A percentile compares a stretch with the other conserved stretches of the same genome.
Evolutionary conservation across 768 basidiomycete species (phyloP).

Genomic region (Grammothele lineata): DNA sequence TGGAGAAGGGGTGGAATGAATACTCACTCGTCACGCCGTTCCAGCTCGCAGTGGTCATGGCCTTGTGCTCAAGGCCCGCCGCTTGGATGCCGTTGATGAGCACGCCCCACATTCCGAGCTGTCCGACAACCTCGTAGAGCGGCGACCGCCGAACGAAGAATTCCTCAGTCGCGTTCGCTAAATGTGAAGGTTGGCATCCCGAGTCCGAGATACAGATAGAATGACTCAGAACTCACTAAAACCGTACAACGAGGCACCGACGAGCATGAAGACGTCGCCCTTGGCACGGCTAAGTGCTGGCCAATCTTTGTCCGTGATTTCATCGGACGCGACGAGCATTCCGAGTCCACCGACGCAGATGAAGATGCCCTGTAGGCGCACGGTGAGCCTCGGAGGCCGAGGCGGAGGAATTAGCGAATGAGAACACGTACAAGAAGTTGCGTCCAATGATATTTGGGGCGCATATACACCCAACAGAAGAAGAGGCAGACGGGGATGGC

Average conservation of each 20-base stretch:
- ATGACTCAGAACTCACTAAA: slow-evolving; percentile 53
- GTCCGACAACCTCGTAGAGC: slow-evolving; percentile 84
- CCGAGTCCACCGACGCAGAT: slow-evolving; percentile 75
- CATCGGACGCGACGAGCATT: slow-evolving; percentile 74
- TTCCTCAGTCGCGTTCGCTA: slow-evolving; percentile 87
- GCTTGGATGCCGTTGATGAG: slow-evolving; percentile 78
- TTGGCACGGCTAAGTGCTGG: slow-evolving; percentile 60
- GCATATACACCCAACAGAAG: slow-evolving; percentile 82
- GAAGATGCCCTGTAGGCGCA: slow-evolving; percentile 51
- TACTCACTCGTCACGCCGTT: slow-evolving; percentile 61
- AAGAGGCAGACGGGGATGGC: slow-evolving; percentile 85
- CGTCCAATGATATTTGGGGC: slow-evolving; percentile 76
- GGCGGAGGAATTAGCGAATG: neutral
- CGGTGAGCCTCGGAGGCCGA: neutral
- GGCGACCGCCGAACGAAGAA: slow-evolving; percentile 78
- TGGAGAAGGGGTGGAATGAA: neutral
- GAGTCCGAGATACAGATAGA: too few species aligned
- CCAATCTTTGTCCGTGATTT: slow-evolving; percentile 74
- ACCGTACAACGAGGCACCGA: slow-evolving; percentile 82
- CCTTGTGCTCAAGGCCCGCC: slow-evolving; percentile 65
- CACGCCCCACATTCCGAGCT: slow-evolving; percentile 81
- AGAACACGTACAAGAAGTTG: slow-evolving; percentile 60
- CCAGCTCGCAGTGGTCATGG: slow-evolving; percentile 68
- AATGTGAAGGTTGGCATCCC: too few species aligned
- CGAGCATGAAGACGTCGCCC: slow-evolving; percentile 84